phyloP scores from a whole-genome alignment of 768 basidiomycete genomes.

The Leucosporidium yakuticum region DNA sequence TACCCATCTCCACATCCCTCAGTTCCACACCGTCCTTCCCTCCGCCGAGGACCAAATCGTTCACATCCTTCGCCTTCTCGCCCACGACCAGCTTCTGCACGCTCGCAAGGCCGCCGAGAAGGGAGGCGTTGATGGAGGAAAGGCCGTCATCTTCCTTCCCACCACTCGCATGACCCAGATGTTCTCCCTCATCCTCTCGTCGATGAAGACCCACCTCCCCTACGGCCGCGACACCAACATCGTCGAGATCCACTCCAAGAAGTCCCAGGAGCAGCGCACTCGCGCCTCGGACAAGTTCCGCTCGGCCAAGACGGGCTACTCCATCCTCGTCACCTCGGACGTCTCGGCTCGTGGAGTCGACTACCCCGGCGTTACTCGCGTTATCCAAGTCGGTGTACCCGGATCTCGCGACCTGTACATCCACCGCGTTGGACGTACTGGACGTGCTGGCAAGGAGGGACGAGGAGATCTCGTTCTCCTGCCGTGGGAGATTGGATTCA shows the following conservation, averaged over 20 bases:
- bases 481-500: constrained; percentile 52
- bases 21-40: constrained; percentile 72
- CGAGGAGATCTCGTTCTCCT: constrained; percentile 57
- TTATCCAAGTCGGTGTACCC: constrained; percentile 81
- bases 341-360: constrained; percentile 59
- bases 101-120: constrained; percentile 46
- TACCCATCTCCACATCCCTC: constrained; percentile 67
- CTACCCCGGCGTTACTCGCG: constrained; percentile 62
- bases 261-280: constrained; percentile 51
- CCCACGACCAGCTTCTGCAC: constrained; percentile 76
- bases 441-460: constrained; percentile 50
- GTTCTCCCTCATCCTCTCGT: constrained; percentile 58
- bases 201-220: constrained; percentile 49
- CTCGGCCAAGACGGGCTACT: constrained; percentile 60
- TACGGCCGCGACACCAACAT: constrained; percentile 57
- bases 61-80: constrained; percentile 69
- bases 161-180: constrained; percentile 76
- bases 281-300: constrained; percentile 54
- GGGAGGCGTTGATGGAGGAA: constrained; percentile 33
- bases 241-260: constrained; percentile 66
- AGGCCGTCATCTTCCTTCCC: constrained; percentile 61
- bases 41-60: constrained; percentile 63
- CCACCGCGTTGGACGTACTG: constrained; percentile 48
- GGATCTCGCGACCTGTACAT: constrained; percentile 53
- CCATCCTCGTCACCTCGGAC: constrained; percentile 47